phyloP scores from a whole-genome alignment of 148 eudicot species.

The Camellia granthamiana region DNA sequence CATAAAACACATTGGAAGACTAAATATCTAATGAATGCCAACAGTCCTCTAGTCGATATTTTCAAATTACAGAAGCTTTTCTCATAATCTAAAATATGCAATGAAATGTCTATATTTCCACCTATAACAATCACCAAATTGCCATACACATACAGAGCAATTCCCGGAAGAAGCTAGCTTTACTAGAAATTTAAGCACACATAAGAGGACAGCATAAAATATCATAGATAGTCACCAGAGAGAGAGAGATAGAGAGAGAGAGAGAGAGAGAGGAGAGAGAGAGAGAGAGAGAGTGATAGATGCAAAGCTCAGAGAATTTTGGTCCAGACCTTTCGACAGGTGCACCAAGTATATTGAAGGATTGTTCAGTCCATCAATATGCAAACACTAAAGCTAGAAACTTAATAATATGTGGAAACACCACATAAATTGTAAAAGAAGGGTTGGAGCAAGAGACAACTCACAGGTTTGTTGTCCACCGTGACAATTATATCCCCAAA shows the following conservation, averaged over 20 bases:
- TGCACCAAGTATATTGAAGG: neutral
- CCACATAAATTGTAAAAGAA: neutral
- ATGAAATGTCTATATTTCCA: neutral
- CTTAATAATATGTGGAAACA: neutral
- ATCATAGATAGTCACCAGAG: neutral
- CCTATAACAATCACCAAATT: neutral
- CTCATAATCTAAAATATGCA: neutral
- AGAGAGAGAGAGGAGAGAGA: no score
- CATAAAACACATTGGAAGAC: neutral
- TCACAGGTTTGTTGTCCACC: slow-evolving; percentile 78
- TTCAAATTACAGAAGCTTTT: neutral
- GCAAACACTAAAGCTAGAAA: neutral
- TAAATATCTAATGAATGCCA: neutral
- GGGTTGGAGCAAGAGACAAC: slow-evolving; percentile 23
- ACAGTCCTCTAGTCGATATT: neutral
- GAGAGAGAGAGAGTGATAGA: no score
- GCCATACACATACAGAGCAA: neutral
- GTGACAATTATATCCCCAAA: slow-evolving; percentile 82
- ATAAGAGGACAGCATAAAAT: neutral
- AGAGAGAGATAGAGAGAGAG: no score
- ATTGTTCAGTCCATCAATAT: neutral
- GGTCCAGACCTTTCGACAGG: neutral
- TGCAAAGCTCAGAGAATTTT: slow-evolving; percentile 1
- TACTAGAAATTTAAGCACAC: neutral
- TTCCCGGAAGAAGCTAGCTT: neutral